Percentiles rank a stretch among this genome's conserved stretches.
Evolutionary conservation across 768 basidiomycete genomes (phyloP).

Genomic region (Paxillus involutus): DNA sequence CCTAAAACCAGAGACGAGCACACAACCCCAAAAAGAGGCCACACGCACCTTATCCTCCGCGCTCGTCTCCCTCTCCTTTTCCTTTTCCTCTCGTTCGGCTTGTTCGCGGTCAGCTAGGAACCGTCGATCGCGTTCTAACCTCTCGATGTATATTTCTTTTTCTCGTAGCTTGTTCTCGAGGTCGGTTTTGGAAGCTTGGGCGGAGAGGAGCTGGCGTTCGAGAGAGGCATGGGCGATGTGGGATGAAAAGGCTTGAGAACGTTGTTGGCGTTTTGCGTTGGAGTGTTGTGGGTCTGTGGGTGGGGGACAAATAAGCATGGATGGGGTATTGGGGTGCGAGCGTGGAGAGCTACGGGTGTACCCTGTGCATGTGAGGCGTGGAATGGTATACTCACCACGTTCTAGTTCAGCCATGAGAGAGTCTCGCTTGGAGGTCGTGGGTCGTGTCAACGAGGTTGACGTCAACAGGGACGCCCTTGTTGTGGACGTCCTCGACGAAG

Average conservation of each 20-base stretch:
- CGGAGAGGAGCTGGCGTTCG: slow-evolving; percentile 65
- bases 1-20: neutral
- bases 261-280: slow-evolving; percentile 52
- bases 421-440: slow-evolving; percentile 55
- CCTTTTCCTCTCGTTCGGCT: slow-evolving; percentile 68
- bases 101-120: slow-evolving; percentile 69
- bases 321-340: too few species aligned
- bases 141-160: slow-evolving; percentile 59
- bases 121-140: slow-evolving; percentile 68
- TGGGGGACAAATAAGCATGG: too few species aligned
- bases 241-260: slow-evolving; percentile 59
- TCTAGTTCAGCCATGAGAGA: slow-evolving; percentile 69
- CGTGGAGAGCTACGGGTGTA: neutral
- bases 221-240: slow-evolving; percentile 61
- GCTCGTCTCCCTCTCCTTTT: slow-evolving; percentile 48
- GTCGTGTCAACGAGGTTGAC: slow-evolving; percentile 10
- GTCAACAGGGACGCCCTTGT: slow-evolving; percentile 3
- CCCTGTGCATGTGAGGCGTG: neutral
- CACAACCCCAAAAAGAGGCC: neutral
- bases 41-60: slow-evolving; percentile 61
- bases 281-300: too few species aligned
- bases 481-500: slow-evolving; percentile 17
- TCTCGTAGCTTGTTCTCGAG: slow-evolving; percentile 69
- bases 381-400: slow-evolving; percentile 41
- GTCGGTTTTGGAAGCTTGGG: slow-evolving; percentile 61